Evolutionary conservation across 768 basidiomycete species (phyloP), one percentile per base, ranked within the genome.

Genomic region (Tremella fuciformis): DNA sequence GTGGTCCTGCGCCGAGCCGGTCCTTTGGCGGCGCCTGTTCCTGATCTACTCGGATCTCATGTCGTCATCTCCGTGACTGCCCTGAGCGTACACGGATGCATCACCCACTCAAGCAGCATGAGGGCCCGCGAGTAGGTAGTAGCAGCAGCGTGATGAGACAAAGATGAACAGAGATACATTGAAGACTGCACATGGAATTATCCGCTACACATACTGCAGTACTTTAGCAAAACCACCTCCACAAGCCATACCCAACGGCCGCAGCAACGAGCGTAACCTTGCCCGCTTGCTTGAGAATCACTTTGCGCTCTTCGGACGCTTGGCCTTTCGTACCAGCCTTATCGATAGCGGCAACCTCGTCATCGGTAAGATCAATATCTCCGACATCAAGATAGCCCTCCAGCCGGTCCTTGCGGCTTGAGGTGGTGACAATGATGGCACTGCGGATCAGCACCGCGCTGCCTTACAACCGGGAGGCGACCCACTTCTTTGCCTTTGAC

Each of bases 301-400:
- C 38, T 26, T 62, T 65, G 16, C 57, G 29, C 40, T 52, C 59
- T 16, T 58, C 59, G 60, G 54, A 57, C 9, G 61, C 39, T 39
- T 67, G 66, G 13, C 73, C 75, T 63, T 73, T 74, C 19, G 58
- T 60, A 6, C 77, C 78, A 4, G 76, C 78, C 46, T 71, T 57
- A 42, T 78, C 78, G 51, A 78, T 71, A 4, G 70, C 73, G 29
- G 68, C 60, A 48, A 77, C 65, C 44, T 78, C 77, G 2, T 75
- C 69, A 19, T 69, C 58, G 7, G 75, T 72, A 24, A 78, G 69
- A 15, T 72, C 60, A 52, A 89, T 78, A 59, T 89, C 85, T 2
- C 81, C 84, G 7, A 84, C 83, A 1, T 79, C 84, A 41, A 88
- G 78, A 67, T 89, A 89, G 63, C 87, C 84, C 63, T 84, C 75